A percentile compares a stretch with the other conserved stretches of the same genome.
Conservation (phyloP, 345 rosid genomes). For the Corchorus olitorius region DNA sequence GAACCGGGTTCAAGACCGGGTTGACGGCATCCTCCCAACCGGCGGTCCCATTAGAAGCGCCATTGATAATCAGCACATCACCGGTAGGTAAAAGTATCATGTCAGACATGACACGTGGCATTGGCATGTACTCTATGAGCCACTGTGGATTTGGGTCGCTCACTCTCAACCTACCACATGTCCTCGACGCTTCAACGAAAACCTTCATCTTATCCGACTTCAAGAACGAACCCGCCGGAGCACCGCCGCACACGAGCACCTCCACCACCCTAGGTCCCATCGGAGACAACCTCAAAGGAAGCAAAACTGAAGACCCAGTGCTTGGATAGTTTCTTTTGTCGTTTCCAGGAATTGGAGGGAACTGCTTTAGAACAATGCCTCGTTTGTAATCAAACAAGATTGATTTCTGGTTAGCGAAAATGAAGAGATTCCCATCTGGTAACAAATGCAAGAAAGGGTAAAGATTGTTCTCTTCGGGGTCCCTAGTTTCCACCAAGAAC, state of each 20-base stretch:
- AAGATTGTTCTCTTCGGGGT: slow-evolving; percentile 75
- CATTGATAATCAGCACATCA: slow-evolving; percentile 64
- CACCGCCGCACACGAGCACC: slow-evolving; percentile 81
- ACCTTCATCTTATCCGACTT: slow-evolving; percentile 39
- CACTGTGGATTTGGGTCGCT: slow-evolving; percentile 62
- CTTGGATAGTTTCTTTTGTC: slow-evolving; percentile 74
- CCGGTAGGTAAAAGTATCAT: slow-evolving; percentile 71
- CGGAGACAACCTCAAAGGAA: slow-evolving; percentile 47
- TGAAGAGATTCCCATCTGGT: slow-evolving; percentile 76
- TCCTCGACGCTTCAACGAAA: slow-evolving; percentile 59
- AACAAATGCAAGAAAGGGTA: slow-evolving; percentile 78
- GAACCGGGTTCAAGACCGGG: slow-evolving; percentile 70
- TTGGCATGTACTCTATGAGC: slow-evolving; percentile 83
- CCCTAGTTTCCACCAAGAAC: slow-evolving; percentile 73
- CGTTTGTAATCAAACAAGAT: slow-evolving; percentile 52
- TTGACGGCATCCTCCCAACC: slow-evolving; percentile 76
- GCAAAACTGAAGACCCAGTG: slow-evolving; percentile 83
- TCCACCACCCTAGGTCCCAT: slow-evolving; percentile 41
- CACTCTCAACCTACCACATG: slow-evolving; percentile 70
- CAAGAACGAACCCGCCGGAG: slow-evolving; percentile 56
- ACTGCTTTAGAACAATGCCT: slow-evolving; percentile 54
- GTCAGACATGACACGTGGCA: slow-evolving; percentile 73
- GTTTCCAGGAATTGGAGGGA: slow-evolving; percentile 62
- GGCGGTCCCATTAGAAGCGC: slow-evolving; percentile 74
- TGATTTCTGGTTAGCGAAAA: slow-evolving; percentile 74